Evolutionary conservation across 306 rosid genomes (phyloP).

Genomic region (Abrus precatorius): DNA sequence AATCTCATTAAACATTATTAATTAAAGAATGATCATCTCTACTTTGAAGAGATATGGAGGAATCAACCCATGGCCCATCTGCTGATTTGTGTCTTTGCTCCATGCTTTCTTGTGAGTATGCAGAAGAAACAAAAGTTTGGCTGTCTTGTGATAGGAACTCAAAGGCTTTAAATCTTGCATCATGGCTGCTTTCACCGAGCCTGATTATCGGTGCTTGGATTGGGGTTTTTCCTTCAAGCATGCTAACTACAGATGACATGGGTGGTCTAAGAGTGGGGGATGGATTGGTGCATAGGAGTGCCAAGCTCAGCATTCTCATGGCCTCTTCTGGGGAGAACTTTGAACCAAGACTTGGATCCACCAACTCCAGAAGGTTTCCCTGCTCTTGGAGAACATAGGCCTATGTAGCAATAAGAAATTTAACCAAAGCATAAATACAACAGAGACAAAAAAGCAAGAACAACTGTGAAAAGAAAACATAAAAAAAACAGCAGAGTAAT

Average conservation of each 20-base stretch:
- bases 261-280: constrained; percentile 82
- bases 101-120: constrained; percentile 53
- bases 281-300: constrained; percentile 78
- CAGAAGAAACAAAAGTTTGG: constrained; percentile 56
- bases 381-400: constrained; percentile 87
- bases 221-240: constrained; percentile 81
- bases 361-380: constrained; percentile 77
- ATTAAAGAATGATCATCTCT: constrained; percentile 49
- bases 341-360: constrained; percentile 73
- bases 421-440: constrained; percentile 5
- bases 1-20: constrained; percentile 40
- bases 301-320: constrained; percentile 69
- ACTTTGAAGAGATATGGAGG: constrained; percentile 60
- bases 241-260: constrained; percentile 82
- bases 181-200: constrained; percentile 46
- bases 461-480: too few species aligned
- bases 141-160: constrained; percentile 64
- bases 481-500: neutral
- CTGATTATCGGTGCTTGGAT: constrained; percentile 56
- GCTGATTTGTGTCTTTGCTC: constrained; percentile 46
- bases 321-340: constrained; percentile 66
- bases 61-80: constrained; percentile 66
- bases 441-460: constrained; percentile 9
- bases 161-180: constrained; percentile 68
- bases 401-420: constrained; percentile 47